A percentile compares a stretch with the other conserved stretches of the same genome.
Conservation (phyloP, 495 filamentous ascomycete species). For the Xylaria venustula region DNA sequence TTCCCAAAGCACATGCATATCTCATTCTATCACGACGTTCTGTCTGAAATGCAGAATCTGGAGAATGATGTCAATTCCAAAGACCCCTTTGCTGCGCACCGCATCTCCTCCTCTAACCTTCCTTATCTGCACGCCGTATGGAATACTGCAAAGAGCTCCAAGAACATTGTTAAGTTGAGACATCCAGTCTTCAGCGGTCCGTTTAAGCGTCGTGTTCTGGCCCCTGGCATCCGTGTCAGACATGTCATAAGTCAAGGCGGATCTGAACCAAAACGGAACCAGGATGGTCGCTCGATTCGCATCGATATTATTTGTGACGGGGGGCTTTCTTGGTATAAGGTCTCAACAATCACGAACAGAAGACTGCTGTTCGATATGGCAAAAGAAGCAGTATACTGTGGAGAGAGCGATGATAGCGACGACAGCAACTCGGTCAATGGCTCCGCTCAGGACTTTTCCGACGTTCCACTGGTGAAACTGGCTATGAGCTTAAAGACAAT, state of each 20-base stretch:
- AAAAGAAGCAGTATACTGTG: slow-evolving; percentile 30
- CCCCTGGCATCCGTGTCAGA: slow-evolving; percentile 27
- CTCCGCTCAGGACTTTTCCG: slow-evolving; percentile 8
- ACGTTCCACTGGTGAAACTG: slow-evolving; percentile 28
- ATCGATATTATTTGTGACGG: slow-evolving; percentile 30
- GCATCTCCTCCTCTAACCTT: slow-evolving; percentile 23
- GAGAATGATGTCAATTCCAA: slow-evolving; percentile 17
- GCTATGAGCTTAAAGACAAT: slow-evolving; percentile 22
- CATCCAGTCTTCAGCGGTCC: slow-evolving; percentile 26
- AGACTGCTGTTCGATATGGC: slow-evolving; percentile 28
- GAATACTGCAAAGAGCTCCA: slow-evolving; percentile 25
- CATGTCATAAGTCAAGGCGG: slow-evolving; percentile 26
- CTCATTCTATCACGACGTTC: slow-evolving; percentile 22
- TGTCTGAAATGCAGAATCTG: slow-evolving; percentile 21
- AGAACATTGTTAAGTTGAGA: slow-evolving; percentile 28
- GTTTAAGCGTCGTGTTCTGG: slow-evolving; percentile 23
- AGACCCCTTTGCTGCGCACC: slow-evolving; percentile 19
- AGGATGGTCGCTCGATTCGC: slow-evolving; percentile 18
- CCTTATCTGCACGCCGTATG: slow-evolving; percentile 27
- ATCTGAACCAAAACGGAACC: slow-evolving; percentile 22
- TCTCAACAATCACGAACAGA: slow-evolving; percentile 31
- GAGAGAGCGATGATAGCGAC: slow-evolving; percentile 24
- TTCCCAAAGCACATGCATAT: slow-evolving; percentile 23
- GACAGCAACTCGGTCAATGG: slow-evolving; percentile 17
- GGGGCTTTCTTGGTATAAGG: slow-evolving; percentile 29